Evolutionary conservation across 169 alveolate species (phyloP).

Genomic region (Cryptosporidium viatorum): DNA sequence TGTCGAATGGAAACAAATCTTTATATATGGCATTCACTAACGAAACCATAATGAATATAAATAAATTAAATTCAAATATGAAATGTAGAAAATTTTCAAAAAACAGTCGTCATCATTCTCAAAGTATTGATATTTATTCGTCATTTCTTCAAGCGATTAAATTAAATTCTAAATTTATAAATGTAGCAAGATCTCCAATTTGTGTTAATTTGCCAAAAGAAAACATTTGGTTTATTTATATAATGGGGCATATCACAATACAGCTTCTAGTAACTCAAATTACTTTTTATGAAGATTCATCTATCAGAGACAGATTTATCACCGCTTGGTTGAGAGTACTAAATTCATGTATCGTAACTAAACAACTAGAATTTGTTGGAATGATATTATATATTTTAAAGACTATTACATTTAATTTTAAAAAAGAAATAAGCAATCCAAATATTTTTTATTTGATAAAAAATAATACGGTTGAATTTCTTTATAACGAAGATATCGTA

Average conservation of each 20-base stretch:
- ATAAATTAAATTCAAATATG: neutral
- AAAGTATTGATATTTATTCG: slow-evolving; percentile 19
- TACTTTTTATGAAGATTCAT: slow-evolving; percentile 6
- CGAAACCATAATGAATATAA: slow-evolving; percentile 34
- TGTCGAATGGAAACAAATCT: slow-evolving; percentile 7
- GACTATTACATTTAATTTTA: slow-evolving; percentile 10
- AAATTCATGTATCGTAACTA: neutral
- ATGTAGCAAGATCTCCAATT: slow-evolving; percentile 23
- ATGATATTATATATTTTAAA: neutral
- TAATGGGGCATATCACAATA: slow-evolving; percentile 41
- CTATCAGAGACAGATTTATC: slow-evolving; percentile 30
- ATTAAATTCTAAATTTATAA: neutral
- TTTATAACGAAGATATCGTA: neutral
- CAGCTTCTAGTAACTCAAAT: neutral
- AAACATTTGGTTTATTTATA: neutral
- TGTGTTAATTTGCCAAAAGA: slow-evolving; percentile 3
- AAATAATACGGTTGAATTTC: slow-evolving; percentile 3
- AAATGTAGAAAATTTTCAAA: neutral
- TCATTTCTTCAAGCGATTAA: slow-evolving; percentile 1
- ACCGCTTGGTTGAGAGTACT: slow-evolving; percentile 29
- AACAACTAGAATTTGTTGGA: slow-evolving; percentile 1
- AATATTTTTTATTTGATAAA: neutral
- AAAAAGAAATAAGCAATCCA: neutral
- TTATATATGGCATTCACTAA: neutral
- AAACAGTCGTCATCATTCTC: neutral